Conservation (phyloP, 352 stramenopile species). For the Phytopythium ostracodes region DNA sequence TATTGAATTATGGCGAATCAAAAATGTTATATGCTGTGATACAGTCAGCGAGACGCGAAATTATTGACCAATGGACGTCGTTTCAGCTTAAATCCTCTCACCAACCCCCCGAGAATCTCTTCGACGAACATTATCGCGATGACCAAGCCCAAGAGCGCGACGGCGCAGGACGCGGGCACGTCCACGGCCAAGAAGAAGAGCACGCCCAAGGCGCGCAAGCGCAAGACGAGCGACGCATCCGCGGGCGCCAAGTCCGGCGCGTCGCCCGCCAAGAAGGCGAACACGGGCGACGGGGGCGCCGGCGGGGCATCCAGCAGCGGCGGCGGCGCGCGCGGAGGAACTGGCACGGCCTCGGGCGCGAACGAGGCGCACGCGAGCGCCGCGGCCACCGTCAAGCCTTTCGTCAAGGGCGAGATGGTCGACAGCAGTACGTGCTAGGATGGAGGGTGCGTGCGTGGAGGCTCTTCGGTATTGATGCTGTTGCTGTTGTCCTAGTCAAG, state of each 20-base stretch:
- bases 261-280: slow-evolving; percentile 30
- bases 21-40: background rate
- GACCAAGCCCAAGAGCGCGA: slow-evolving; percentile 26
- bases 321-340: background rate
- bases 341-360: slow-evolving; percentile 6
- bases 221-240: slow-evolving; percentile 63
- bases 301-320: slow-evolving; percentile 1
- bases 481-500: slow-evolving; percentile 74
- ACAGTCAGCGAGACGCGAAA: background rate
- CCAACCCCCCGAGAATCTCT: no score
- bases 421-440: slow-evolving; percentile 80
- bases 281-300: slow-evolving; percentile 24
- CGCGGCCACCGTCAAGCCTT: slow-evolving; percentile 54
- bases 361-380: slow-evolving; percentile 8
- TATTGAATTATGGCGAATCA: background rate
- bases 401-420: slow-evolving; percentile 68
- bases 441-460: background rate
- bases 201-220: slow-evolving; percentile 62
- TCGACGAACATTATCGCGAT: no score
- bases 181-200: slow-evolving; percentile 69
- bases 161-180: slow-evolving; percentile 1
- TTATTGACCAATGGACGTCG: background rate
- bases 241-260: slow-evolving; percentile 24
- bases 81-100: background rate
- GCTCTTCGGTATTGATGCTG: background rate